Percentiles rank a stretch among this genome's conserved stretches.
These are phyloP conservation scores for Skeletonema potamos DNA, from an alignment of 108 stramenopile species.

Conservation along the genomic window DNA sequence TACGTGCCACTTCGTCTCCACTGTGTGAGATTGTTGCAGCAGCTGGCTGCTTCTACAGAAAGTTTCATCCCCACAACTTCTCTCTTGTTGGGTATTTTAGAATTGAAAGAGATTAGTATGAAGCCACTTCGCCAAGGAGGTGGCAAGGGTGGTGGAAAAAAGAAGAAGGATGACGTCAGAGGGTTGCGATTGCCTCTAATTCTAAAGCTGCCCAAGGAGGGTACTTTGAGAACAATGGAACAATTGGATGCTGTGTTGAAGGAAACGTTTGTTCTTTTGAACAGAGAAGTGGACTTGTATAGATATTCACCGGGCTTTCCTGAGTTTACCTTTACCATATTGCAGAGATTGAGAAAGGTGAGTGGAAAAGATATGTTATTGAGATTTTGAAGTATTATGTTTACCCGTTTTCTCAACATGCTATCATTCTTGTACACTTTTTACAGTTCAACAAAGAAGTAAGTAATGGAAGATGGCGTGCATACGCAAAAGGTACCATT, in stretches of 20 bases:
- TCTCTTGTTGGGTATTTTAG: conserved; percentile 82
- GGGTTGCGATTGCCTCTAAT: conserved; percentile 58
- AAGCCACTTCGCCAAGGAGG: conserved; percentile 48
- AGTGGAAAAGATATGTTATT: neutral
- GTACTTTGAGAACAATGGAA: conserved; percentile 74
- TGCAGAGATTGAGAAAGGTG: conserved; percentile 73
- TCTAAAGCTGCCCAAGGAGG: conserved; percentile 75
- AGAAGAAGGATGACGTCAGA: conserved; percentile 25
- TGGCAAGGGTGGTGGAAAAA: conserved; percentile 31
- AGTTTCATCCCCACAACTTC: conserved; percentile 88
- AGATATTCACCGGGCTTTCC: conserved; percentile 86
- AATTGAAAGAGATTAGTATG: conserved; percentile 81
- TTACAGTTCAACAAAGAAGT: conserved; percentile 78
- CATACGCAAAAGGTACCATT: conserved; percentile 80
- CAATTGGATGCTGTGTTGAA: conserved; percentile 75
- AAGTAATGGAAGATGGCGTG: conserved; percentile 72
- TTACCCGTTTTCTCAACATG: neutral
- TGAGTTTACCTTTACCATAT: conserved; percentile 75
- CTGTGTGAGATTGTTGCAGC: conserved; percentile 88
- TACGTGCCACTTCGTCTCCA: conserved; percentile 91
- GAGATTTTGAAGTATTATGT: neutral
- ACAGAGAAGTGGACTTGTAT: conserved; percentile 87
- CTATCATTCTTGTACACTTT: conserved; percentile 8
- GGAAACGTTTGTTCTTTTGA: conserved; percentile 77
- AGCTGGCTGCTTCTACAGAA: conserved; percentile 88